Percentiles rank a stretch among this genome's conserved stretches.
Conservation (phyloP, 257 asterid genomes). For the Nemophila menziesii region DNA sequence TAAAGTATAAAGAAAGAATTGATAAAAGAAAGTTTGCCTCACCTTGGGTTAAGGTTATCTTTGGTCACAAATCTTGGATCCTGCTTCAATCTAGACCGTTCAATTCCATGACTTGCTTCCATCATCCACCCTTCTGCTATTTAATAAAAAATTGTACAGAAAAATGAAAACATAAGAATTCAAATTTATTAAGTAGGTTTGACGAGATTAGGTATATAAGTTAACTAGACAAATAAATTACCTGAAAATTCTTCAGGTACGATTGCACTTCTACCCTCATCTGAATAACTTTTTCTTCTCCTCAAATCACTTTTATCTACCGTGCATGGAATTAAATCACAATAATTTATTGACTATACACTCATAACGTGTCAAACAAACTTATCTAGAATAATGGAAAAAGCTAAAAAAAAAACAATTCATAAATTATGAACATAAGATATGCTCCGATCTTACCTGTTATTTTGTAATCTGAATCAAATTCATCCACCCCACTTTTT, state of each 20-base stretch:
- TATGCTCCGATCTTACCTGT: constrained; percentile 26
- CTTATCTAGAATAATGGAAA: not conserved
- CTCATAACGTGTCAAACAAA: not conserved
- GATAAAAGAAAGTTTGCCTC: constrained; percentile 3
- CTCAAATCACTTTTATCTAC: constrained; percentile 20
- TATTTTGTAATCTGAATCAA: constrained; percentile 41
- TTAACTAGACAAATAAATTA: constrained; percentile 2
- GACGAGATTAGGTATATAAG: not conserved
- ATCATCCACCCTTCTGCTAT: constrained; percentile 48
- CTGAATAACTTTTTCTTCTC: constrained; percentile 67
- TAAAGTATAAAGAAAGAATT: not conserved
- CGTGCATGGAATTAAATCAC: constrained; percentile 10
- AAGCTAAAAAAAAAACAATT: not conserved
- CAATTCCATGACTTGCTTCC: constrained; percentile 30
- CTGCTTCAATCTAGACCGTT: constrained; percentile 30
- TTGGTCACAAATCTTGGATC: constrained; percentile 8
- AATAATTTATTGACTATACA: not conserved
- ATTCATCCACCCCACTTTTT: constrained; percentile 38
- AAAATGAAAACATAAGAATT: not conserved
- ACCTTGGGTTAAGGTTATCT: constrained; percentile 37
- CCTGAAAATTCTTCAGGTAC: constrained; percentile 85
- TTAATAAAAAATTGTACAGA: constrained; percentile 1
- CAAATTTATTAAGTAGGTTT: no score
- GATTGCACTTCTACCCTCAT: constrained; percentile 51
- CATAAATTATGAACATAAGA: not conserved